phyloP scores from a whole-genome alignment of 306 rosid genomes.

The Lathyrus tuberosus region DNA sequence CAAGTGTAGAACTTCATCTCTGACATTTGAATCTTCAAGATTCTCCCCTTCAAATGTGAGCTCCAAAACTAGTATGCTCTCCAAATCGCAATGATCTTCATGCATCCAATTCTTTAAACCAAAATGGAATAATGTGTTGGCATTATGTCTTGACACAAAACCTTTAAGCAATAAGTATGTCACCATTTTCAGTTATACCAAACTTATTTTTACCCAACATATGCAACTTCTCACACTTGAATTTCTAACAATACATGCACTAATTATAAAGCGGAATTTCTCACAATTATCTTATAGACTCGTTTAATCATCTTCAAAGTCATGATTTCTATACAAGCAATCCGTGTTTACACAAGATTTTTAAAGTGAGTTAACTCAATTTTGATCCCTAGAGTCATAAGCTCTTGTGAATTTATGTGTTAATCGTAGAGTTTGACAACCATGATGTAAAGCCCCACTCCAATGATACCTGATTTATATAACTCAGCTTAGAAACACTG shows the following conservation, averaged over 20 bases:
- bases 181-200: not conserved
- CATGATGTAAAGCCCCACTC: conserved; percentile 26
- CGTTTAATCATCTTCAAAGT: not conserved
- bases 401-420: not conserved
- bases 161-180: not conserved
- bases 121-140: not conserved
- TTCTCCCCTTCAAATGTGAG: conserved; percentile 2
- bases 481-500: conserved; percentile 88
- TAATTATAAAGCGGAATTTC: not conserved
- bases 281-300: not conserved
- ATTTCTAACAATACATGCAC: not conserved
- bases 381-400: not conserved
- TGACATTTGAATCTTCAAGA: not conserved
- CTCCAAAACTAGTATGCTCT: not conserved
- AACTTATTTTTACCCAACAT: not conserved
- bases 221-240: not conserved
- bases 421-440: not conserved
- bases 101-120: not conserved
- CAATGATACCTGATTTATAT: conserved; percentile 85
- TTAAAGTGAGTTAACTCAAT: conserved; percentile 3
- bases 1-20: not conserved
- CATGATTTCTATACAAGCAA: conserved; percentile 1
- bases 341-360: not conserved
- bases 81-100: not conserved
- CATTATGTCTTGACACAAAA: not conserved